Evolutionary conservation across 768 basidiomycete species (phyloP), one percentile per base, ranked within the genome.

Genomic region (Hypholoma fasciculare): DNA sequence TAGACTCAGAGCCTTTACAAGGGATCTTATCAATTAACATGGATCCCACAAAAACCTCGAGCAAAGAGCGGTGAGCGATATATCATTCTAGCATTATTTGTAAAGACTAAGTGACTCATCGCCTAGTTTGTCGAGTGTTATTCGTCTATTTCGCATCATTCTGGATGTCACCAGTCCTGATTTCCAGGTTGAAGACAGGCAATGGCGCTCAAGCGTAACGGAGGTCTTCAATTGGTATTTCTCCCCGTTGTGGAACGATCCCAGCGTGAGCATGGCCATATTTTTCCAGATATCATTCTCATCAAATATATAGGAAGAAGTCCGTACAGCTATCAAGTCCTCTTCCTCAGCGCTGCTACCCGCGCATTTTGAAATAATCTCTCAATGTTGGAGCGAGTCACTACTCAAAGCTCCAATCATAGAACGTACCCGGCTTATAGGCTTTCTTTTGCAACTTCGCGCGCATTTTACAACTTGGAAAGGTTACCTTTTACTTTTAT

Each of bases 391-490:
- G 85, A 79, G 83, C 54, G 87, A 89, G 63, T 76, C 80, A 6
- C 65, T 92, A 26, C 65, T 74, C 7, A 85, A 80, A 54, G 75
- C 82, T 4, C 81, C 87, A 1, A 75, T 86, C 12, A 58, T 74
- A 1, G 88, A 89, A 52, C 82, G 87, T 14, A 71, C 82, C 36
- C 81, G 76, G 51, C 74, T 92, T 11, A 74, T 84, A 14, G 75
- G 79, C 8, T 92, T 91, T 70, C 73, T 91, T 16, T 78, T 84
- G 30, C 88, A 87, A 63, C 77, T 92, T 27, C 84, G 77, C n/a
- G 76, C 87, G 0, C 81, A 88, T 70, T 87, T 90, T 69, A 80
- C 87, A 16, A 68, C 62, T 13, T 92, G 90, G 90, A 76, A 76
- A 80, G 77, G 89, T 89, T 54, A 5, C 36, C 56, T 20, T 47